A percentile compares a stretch with the other conserved stretches of the same genome.
Evolutionary conservation across 106 monocot genomes (phyloP).

Genomic region (Platanthera guangdongensis): DNA sequence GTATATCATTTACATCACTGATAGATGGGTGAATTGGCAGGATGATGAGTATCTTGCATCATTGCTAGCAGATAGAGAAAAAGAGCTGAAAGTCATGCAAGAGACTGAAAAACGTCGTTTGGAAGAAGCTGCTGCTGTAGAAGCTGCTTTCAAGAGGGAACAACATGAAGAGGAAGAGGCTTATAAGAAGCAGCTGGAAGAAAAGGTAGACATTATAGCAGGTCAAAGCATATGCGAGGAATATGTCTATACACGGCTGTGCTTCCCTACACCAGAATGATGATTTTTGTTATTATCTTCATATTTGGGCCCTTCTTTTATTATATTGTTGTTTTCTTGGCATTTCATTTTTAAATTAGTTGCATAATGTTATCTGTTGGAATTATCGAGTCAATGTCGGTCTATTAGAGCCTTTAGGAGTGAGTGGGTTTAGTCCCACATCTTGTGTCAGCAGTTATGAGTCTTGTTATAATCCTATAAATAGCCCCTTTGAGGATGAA

Average conservation of each 20-base stretch:
- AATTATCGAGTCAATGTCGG: not conserved
- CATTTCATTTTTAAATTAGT: not conserved
- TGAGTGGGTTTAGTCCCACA: too few relatives aligned
- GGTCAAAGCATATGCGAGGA: not conserved
- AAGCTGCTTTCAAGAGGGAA: conserved; percentile 52
- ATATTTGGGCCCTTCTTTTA: not conserved
- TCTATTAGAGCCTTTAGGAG: too few relatives aligned
- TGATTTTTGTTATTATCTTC: not conserved
- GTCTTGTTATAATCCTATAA: too few relatives aligned
- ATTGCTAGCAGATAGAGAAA: conserved; percentile 86
- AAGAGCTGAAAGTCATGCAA: conserved; percentile 65
- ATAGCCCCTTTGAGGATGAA: too few relatives aligned
- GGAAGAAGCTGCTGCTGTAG: conserved; percentile 59
- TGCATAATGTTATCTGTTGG: not conserved
- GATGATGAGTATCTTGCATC: conserved; percentile 93
- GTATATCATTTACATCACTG: not conserved
- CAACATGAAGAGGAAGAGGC: conserved; percentile 49
- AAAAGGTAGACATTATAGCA: conserved; percentile 51
- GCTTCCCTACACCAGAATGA: not conserved
- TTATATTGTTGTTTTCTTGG: not conserved
- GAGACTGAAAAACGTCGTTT: conserved; percentile 51
- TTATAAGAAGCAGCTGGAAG: conserved; percentile 41
- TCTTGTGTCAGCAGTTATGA: too few relatives aligned
- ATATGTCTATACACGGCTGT: not conserved
- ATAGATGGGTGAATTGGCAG: conserved; percentile 27